phyloP scores from a whole-genome alignment of 2,329 filamentous ascomycete species.

The Pseudodiploospora longispora region DNA sequence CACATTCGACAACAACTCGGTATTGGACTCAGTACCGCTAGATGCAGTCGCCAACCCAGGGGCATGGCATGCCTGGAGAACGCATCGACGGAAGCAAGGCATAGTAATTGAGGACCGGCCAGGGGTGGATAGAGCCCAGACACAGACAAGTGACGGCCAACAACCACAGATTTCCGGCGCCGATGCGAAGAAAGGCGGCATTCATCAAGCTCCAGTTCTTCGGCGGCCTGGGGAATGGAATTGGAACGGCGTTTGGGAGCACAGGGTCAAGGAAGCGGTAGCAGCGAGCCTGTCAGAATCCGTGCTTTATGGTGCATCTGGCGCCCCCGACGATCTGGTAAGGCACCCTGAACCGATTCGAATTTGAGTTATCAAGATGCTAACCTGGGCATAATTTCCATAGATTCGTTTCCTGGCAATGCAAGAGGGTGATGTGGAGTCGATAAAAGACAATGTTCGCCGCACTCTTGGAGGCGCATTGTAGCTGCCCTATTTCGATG shows the following conservation, averaged over 20 bases:
- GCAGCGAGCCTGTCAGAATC: conserved; percentile 69
- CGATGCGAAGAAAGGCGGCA: not conserved
- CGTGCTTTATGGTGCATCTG: conserved; percentile 63
- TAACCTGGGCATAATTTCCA: conserved; percentile 8
- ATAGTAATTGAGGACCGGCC: conserved; percentile 13
- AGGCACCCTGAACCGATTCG: conserved; percentile 20
- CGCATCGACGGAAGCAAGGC: conserved; percentile 44
- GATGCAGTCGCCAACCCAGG: conserved; percentile 81
- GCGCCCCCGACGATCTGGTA: conserved; percentile 64
- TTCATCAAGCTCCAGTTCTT: conserved; percentile 5
- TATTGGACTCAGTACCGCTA: conserved; percentile 72
- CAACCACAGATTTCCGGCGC: conserved; percentile 6
- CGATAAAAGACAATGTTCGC: conserved; percentile 50
- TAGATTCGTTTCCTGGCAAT: conserved; percentile 61
- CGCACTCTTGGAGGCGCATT: conserved; percentile 36
- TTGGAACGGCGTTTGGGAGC: conserved; percentile 96
- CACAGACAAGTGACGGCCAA: conserved; percentile 1
- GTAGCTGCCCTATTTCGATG: conserved; percentile 8
- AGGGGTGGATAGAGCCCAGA: not conserved
- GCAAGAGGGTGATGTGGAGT: conserved; percentile 50
- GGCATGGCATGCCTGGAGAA: conserved; percentile 89
- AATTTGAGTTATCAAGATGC: not conserved
- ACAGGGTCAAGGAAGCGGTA: conserved; percentile 73
- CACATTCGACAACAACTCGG: conserved; percentile 67
- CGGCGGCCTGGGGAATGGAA: conserved; percentile 74